These are phyloP conservation scores for Aspergillus leporis DNA, from an alignment of 495 filamentous ascomycete species.

Conservation along the genomic window DNA sequence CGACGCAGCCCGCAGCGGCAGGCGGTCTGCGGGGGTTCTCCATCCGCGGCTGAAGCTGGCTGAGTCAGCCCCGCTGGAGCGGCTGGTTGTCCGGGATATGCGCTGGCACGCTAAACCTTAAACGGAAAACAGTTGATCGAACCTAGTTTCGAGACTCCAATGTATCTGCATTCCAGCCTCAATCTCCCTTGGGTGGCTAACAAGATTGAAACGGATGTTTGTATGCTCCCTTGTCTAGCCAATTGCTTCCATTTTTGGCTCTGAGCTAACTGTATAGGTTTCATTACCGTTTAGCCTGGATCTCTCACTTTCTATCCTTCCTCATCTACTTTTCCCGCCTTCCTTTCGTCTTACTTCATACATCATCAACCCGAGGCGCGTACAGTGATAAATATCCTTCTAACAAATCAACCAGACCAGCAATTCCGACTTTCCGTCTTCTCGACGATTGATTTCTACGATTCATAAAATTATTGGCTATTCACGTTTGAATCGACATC, in stretches of 20 bases:
- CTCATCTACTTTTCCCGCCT: neutral
- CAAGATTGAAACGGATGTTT: neutral
- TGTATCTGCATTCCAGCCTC: constrained; percentile 11
- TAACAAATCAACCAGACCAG: neutral
- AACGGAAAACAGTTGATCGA: constrained; percentile 42
- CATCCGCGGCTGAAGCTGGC: neutral
- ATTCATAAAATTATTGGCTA: constrained; percentile 4
- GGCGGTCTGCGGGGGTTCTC: constrained; percentile 23
- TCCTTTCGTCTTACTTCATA: neutral
- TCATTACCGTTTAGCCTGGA: neutral
- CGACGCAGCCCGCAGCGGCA: constrained; percentile 16
- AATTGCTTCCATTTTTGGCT: neutral
- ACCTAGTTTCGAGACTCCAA: neutral
- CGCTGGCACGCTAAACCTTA: constrained; percentile 40
- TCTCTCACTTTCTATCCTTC: neutral
- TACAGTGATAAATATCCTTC: neutral
- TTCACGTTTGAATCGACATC: constrained; percentile 13
- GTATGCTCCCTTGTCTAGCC: neutral
- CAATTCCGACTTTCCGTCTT: neutral
- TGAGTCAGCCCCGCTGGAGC: constrained; percentile 32
- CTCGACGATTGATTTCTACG: neutral
- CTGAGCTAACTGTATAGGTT: neutral
- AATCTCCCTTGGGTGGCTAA: constrained; percentile 10
- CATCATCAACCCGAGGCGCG: neutral
- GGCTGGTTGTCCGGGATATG: constrained; percentile 47